Conservation (phyloP, 2,329 filamentous ascomycete genomes). For the Aspergillus intermedius region DNA sequence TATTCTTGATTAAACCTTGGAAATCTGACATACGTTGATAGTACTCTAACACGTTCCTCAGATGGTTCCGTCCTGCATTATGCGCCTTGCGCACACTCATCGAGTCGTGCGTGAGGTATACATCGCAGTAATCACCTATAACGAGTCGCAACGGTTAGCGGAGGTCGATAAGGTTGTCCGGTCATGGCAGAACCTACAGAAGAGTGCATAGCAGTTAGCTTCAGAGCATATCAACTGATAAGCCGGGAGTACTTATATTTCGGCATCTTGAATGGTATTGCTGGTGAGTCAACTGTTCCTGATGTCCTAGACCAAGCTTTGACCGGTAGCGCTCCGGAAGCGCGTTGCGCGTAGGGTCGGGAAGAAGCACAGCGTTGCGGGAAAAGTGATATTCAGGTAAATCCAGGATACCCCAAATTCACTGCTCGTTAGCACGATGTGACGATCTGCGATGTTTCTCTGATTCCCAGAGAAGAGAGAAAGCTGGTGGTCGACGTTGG, state of each 20-base stretch:
- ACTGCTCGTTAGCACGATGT: background rate
- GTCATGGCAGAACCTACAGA: conserved; percentile 49
- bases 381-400: background rate
- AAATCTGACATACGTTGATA: conserved; percentile 67
- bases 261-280: conserved; percentile 57
- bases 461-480: background rate
- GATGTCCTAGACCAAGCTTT: conserved; percentile 3
- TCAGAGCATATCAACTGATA: conserved; percentile 1
- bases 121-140: conserved; percentile 92
- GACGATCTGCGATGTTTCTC: background rate
- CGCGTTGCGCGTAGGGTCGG: conserved; percentile 12
- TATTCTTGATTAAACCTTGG: background rate
- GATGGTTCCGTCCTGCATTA: conserved; percentile 91
- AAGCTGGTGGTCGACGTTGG: background rate
- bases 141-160: background rate
- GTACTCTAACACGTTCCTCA: conserved; percentile 96
- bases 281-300: conserved; percentile 3
- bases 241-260: conserved; percentile 62
- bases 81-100: conserved; percentile 99
- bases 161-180: background rate
- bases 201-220: conserved; percentile 54
- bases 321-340: conserved; percentile 10
- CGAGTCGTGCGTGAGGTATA: conserved; percentile 98
- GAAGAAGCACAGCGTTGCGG: background rate
- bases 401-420: background rate